Evolutionary conservation across 768 basidiomycete genomes (phyloP).

Genomic region (Calocera viscosa): DNA sequence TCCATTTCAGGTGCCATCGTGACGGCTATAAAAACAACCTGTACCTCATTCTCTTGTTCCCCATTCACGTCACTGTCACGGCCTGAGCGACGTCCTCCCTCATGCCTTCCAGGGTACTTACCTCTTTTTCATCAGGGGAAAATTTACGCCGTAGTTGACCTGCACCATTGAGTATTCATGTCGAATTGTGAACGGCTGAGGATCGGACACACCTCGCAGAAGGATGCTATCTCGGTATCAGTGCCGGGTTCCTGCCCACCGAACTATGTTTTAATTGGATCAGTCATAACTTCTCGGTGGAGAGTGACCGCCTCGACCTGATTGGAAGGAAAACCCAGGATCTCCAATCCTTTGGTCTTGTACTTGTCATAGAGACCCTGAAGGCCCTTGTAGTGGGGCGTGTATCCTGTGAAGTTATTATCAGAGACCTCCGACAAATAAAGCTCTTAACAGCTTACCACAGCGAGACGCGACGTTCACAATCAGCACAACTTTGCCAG

Average conservation of each 20-base stretch:
- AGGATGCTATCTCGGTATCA: conserved; percentile 50
- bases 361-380: conserved; percentile 72
- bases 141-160: conserved; percentile 75
- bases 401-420: background rate
- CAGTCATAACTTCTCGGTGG: background rate
- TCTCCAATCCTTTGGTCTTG: conserved; percentile 57
- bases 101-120: background rate
- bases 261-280: conserved; percentile 41
- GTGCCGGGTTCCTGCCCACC: conserved; percentile 74
- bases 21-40: background rate
- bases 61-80: conserved; percentile 65
- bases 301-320: conserved; percentile 36
- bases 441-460: conserved; percentile 13
- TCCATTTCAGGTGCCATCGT: background rate
- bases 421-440: background rate
- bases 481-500: conserved; percentile 30
- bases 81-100: background rate
- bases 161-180: conserved; percentile 49
- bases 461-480: conserved; percentile 31
- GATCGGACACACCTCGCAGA: conserved; percentile 14
- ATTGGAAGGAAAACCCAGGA: conserved; percentile 88
- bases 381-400: conserved; percentile 41
- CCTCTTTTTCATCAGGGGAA: conserved; percentile 84
- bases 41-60: conserved; percentile 55
- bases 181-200: background rate